A percentile compares a stretch with the other conserved stretches of the same genome.
phyloP scores from a whole-genome alignment of 1,284 basidiomycete species.

The Ganoderma resinaceum region DNA sequence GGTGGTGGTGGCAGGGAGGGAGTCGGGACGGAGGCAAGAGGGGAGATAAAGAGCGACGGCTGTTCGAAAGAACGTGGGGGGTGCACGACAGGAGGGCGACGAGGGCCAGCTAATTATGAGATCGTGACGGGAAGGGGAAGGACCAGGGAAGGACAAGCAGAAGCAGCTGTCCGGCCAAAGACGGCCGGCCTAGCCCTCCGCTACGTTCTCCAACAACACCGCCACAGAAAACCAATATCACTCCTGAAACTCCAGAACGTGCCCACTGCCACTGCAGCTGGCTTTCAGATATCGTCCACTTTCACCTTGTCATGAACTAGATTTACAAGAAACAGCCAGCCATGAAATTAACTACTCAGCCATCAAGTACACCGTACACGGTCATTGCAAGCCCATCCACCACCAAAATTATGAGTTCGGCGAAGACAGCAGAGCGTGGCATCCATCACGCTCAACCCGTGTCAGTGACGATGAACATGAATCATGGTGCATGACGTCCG shows the following conservation, averaged over 20 bases:
- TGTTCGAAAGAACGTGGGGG: constrained; percentile 27
- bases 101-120: constrained; percentile 14
- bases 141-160: constrained; percentile 21
- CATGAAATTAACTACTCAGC: background rate
- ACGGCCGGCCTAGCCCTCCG: background rate
- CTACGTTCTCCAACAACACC: background rate
- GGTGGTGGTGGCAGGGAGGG: constrained; percentile 24
- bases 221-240: background rate
- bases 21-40: constrained; percentile 8
- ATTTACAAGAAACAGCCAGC: background rate
- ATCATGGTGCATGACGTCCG: background rate
- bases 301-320: background rate
- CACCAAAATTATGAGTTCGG: background rate
- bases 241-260: background rate
- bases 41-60: constrained; percentile 20
- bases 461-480: background rate
- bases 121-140: constrained; percentile 20
- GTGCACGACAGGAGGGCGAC: constrained; percentile 18
- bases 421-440: background rate
- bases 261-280: background rate
- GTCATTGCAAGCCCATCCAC: background rate
- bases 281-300: background rate
- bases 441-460: background rate
- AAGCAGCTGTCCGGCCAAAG: constrained; percentile 6
- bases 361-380: background rate